These are phyloP conservation scores for Talaromyces pinophilus DNA, from an alignment of 2,329 filamentous ascomycete genomes.

Conservation along the genomic window DNA sequence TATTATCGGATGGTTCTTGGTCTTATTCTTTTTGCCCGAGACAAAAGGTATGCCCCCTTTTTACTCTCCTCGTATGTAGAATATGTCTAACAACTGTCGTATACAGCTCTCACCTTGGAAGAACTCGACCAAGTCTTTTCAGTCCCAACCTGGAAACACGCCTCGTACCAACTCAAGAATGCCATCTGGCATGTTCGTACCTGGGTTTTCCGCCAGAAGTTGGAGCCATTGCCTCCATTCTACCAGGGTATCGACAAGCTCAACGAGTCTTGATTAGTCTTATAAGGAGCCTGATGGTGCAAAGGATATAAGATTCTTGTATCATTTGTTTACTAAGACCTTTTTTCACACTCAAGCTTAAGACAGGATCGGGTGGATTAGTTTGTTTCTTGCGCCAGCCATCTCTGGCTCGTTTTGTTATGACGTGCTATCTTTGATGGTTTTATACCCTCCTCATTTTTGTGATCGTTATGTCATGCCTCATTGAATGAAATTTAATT, in stretches of 20 bases:
- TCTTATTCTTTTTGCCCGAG: conserved; percentile 56
- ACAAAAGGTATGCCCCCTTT: conserved; percentile 41
- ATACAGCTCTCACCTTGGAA: conserved; percentile 43
- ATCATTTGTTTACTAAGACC: neutral
- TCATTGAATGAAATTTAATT: neutral
- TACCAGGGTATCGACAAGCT: conserved; percentile 35
- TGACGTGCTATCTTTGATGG: neutral
- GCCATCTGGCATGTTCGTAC: conserved; percentile 44
- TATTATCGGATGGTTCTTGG: conserved; percentile 55
- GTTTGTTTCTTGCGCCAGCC: neutral
- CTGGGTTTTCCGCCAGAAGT: conserved; percentile 42
- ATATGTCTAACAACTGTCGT: neutral
- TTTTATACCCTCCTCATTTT: conserved; percentile 9
- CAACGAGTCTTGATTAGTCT: conserved; percentile 20
- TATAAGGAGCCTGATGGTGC: neutral
- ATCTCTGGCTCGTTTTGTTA: neutral
- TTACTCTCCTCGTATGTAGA: neutral
- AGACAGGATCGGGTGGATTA: neutral
- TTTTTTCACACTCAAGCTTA: neutral
- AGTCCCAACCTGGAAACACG: conserved; percentile 51
- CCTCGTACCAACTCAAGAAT: conserved; percentile 43
- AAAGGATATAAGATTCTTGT: neutral
- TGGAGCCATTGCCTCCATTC: conserved; percentile 38
- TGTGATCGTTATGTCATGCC: neutral
- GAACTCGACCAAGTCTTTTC: conserved; percentile 57